Conservation (phyloP, 1,139 yeast genomes). For the Candida tropicalis region DNA sequence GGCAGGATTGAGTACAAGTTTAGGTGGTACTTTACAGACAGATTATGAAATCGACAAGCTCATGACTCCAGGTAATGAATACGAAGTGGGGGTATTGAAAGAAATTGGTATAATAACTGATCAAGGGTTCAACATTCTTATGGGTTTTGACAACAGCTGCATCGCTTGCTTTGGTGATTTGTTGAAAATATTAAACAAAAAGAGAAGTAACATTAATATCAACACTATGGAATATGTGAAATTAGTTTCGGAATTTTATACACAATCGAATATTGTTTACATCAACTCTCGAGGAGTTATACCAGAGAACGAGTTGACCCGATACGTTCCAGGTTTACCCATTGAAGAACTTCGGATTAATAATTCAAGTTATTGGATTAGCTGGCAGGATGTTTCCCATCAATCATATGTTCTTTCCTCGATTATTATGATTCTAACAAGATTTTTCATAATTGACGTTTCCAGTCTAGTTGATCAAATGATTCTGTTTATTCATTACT, state of each 20-base stretch:
- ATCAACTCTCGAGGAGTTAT: constrained; percentile 14
- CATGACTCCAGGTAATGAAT: constrained; percentile 43
- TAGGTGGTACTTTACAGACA: constrained; percentile 62
- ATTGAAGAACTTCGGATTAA: constrained; percentile 16
- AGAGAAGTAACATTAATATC: constrained; percentile 22
- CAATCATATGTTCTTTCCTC: constrained; percentile 32
- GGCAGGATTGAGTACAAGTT: constrained; percentile 59
- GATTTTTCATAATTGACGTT: constrained; percentile 30
- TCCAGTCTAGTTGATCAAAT: constrained; percentile 26
- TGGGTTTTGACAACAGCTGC: constrained; percentile 56
- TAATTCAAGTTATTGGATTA: constrained; percentile 18
- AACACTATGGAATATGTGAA: constrained; percentile 22
- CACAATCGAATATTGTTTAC: constrained; percentile 15
- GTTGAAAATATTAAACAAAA: constrained; percentile 45
- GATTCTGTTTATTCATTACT: constrained; percentile 25
- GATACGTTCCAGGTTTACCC: constrained; percentile 16
- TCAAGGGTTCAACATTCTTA: constrained; percentile 54
- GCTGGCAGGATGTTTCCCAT: constrained; percentile 39
- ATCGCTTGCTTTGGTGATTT: constrained; percentile 50
- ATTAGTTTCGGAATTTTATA: constrained; percentile 26
- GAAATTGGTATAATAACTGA: constrained; percentile 33
- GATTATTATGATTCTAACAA: constrained; percentile 27
- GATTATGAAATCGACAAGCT: constrained; percentile 50
- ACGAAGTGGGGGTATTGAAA: constrained; percentile 34
- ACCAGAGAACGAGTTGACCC: constrained; percentile 12